A percentile compares a stretch with the other conserved stretches of the same genome.
These are phyloP conservation scores for Xylaria multiplex DNA, from an alignment of 2,329 filamentous ascomycete species.

Conservation along the genomic window DNA sequence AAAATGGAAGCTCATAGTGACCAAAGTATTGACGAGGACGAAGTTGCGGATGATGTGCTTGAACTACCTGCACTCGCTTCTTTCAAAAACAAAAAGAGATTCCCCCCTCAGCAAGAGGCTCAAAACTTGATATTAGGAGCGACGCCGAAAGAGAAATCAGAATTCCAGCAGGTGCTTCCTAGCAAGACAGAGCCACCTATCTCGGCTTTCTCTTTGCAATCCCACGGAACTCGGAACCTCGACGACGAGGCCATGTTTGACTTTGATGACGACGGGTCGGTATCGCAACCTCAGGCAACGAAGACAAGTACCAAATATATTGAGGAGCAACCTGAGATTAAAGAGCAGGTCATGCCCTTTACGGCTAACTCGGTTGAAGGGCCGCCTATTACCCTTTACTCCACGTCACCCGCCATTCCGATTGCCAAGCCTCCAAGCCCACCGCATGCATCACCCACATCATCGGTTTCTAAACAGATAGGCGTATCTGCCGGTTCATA, in stretches of 20 bases:
- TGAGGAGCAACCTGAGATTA: constrained; percentile 50
- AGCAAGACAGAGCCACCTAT: constrained; percentile 16
- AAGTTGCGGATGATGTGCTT: constrained; percentile 43
- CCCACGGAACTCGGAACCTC: background rate
- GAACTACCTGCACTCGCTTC: constrained; percentile 46
- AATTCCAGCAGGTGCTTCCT: background rate
- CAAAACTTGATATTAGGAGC: constrained; percentile 9
- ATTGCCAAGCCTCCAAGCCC: constrained; percentile 49
- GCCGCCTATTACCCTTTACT: constrained; percentile 49
- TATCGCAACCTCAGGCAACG: constrained; percentile 38
- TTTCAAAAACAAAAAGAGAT: constrained; percentile 45
- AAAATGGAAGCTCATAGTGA: constrained; percentile 31
- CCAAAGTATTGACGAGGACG: constrained; percentile 30
- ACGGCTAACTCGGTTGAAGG: constrained; percentile 32
- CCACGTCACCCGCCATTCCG: constrained; percentile 58
- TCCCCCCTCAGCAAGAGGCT: constrained; percentile 38
- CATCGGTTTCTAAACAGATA: constrained; percentile 40
- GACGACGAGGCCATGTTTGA: constrained; percentile 58
- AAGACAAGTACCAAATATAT: constrained; percentile 45
- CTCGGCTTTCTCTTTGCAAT: background rate
- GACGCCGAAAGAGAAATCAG: constrained; percentile 14
- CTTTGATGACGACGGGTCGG: constrained; percentile 52
- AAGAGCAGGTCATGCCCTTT: constrained; percentile 35
- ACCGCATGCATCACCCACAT: constrained; percentile 48
- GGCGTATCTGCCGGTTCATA: constrained; percentile 62